Conservation (phyloP, 2,329 filamentous ascomycete species). For the Tolypocladium sp. region DNA sequence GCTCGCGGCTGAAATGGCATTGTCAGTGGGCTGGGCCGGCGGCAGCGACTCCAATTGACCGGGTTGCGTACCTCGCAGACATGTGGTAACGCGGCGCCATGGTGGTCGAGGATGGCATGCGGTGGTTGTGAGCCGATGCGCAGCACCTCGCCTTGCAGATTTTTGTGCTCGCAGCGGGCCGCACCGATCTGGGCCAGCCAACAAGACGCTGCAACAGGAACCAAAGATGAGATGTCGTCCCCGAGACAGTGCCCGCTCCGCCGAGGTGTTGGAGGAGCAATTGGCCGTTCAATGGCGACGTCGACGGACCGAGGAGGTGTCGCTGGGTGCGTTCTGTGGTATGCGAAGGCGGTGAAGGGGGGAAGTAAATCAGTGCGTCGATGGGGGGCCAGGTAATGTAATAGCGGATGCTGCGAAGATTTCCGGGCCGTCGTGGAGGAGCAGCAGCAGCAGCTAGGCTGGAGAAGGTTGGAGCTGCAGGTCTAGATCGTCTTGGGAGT, state of each 20-base stretch:
- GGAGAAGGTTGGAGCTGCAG: conserved; percentile 3
- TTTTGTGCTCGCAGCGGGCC: background rate
- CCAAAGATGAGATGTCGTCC: background rate
- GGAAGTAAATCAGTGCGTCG: background rate
- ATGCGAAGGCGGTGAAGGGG: background rate
- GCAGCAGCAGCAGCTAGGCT: background rate
- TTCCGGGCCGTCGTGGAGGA: background rate
- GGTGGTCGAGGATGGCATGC: background rate
- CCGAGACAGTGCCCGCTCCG: background rate
- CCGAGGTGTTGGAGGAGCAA: background rate
- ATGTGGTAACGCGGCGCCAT: conserved; percentile 9
- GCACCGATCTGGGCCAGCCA: background rate
- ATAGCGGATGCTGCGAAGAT: background rate
- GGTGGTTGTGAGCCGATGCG: background rate
- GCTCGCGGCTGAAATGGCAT: conserved; percentile 51
- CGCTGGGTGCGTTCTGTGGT: background rate
- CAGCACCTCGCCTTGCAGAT: background rate
- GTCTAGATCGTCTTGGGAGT: conserved; percentile 1
- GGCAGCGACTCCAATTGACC: background rate
- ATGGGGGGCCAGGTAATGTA: background rate
- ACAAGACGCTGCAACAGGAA: background rate
- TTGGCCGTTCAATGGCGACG: background rate
- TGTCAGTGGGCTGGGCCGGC: background rate
- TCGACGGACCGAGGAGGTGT: background rate
- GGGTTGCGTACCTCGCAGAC: conserved; percentile 5